These are phyloP conservation scores for Heterobasidion parviporum DNA, from an alignment of 1,284 basidiomycete genomes.

Conservation along the genomic window DNA sequence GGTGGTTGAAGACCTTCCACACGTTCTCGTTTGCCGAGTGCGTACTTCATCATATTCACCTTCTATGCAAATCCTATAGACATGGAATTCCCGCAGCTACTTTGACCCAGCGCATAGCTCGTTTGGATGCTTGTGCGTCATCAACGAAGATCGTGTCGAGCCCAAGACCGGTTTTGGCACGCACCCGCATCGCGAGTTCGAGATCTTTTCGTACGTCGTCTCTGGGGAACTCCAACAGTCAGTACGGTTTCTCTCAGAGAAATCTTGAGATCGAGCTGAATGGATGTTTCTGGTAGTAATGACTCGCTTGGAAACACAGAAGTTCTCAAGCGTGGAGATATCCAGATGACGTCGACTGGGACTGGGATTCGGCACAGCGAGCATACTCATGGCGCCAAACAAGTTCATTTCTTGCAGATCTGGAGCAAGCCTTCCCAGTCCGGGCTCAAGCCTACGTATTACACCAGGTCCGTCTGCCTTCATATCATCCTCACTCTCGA, in stretches of 20 bases:
- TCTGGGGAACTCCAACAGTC: constrained; percentile 76
- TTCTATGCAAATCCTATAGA: not conserved
- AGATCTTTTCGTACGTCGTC: constrained; percentile 88
- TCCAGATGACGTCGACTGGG: constrained; percentile 89
- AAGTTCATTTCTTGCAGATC: constrained; percentile 83
- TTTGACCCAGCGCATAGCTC: constrained; percentile 2
- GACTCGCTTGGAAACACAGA: constrained; percentile 90
- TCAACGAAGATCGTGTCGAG: constrained; percentile 90
- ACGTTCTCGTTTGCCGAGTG: constrained; percentile 78
- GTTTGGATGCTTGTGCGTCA: constrained; percentile 61
- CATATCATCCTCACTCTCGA: not conserved
- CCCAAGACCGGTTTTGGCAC: constrained; percentile 78
- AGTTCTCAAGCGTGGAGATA: constrained; percentile 77
- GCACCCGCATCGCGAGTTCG: constrained; percentile 80
- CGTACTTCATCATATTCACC: constrained; percentile 17
- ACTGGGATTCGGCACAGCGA: constrained; percentile 85
- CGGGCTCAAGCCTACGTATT: constrained; percentile 69
- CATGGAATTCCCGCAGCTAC: not conserved
- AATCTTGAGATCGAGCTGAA: not conserved
- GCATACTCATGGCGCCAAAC: constrained; percentile 47
- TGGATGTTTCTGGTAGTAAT: constrained; percentile 34
- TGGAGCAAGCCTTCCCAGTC: constrained; percentile 65
- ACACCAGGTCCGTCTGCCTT: constrained; percentile 44
- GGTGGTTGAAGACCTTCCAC: constrained; percentile 90
- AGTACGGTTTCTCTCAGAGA: constrained; percentile 9